A percentile compares a stretch with the other conserved stretches of the same genome.
Conservation (phyloP, 805 yeast genomes). For the Candida patagonica region DNA sequence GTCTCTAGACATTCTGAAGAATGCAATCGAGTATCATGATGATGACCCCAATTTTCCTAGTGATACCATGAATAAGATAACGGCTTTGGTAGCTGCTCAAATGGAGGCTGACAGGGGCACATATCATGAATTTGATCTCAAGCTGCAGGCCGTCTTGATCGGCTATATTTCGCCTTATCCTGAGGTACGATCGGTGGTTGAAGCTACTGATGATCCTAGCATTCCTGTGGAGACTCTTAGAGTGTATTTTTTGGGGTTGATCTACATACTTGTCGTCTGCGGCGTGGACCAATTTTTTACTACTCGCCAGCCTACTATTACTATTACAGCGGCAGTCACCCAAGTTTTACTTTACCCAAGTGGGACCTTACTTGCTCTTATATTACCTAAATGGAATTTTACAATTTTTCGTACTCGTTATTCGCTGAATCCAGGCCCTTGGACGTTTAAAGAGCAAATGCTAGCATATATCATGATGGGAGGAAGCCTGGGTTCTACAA, state of each 20-base stretch:
- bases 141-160: conserved; percentile 9
- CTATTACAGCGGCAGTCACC: conserved; percentile 35
- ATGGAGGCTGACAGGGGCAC: conserved; percentile 9
- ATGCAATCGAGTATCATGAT: conserved; percentile 34
- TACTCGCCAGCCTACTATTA: conserved; percentile 44
- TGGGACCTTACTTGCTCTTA: conserved; percentile 35
- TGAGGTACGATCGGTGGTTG: conserved; percentile 47
- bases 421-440: conserved; percentile 46
- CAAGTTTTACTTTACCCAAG: conserved; percentile 43
- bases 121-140: conserved; percentile 9
- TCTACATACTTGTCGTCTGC: conserved; percentile 46
- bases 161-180: conserved; percentile 44
- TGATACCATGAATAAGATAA: conserved; percentile 22
- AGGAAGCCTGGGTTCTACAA: conserved; percentile 27
- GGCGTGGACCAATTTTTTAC: conserved; percentile 46
- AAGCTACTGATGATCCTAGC: conserved; percentile 40
- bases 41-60: conserved; percentile 41
- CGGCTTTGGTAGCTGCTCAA: conserved; percentile 12
- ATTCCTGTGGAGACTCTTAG: conserved; percentile 41
- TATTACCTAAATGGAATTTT: conserved; percentile 41
- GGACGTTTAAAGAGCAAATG: conserved; percentile 57
- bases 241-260: conserved; percentile 29
- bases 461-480: conserved; percentile 37
- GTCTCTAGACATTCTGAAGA: conserved; percentile 33
- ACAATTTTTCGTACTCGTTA: conserved; percentile 32